Percentiles rank a stretch among this genome's conserved stretches.
These are phyloP conservation scores for Salix udensis DNA, from an alignment of 345 rosid genomes.

Conservation along the genomic window DNA sequence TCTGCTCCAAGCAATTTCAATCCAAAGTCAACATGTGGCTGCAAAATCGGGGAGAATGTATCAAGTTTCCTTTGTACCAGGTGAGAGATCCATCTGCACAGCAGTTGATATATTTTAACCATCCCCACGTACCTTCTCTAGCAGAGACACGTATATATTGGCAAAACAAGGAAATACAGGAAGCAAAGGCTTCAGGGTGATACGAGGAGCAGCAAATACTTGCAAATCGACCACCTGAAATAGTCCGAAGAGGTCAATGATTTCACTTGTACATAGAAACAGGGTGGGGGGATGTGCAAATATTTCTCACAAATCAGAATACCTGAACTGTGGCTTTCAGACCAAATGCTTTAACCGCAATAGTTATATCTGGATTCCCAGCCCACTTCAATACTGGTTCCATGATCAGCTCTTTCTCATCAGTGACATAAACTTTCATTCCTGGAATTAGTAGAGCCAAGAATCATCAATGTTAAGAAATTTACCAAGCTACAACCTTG, in stretches of 20 bases:
- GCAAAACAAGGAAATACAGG: conserved; percentile 96
- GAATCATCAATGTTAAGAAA: not conserved
- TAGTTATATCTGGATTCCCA: conserved; percentile 28
- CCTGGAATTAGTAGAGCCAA: conserved; percentile 12
- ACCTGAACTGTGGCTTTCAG: conserved; percentile 34
- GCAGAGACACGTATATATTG: conserved; percentile 73
- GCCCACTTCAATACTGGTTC: conserved; percentile 32
- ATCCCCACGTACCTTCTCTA: conserved; percentile 66
- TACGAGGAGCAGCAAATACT: conserved; percentile 83
- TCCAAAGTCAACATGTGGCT: conserved; percentile 98
- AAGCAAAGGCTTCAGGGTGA: conserved; percentile 87
- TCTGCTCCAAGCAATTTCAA: conserved; percentile 89
- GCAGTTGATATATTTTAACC: not conserved
- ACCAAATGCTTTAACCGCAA: conserved; percentile 32
- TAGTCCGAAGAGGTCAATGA: not conserved
- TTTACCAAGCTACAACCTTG: not conserved
- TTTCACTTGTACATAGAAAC: not conserved
- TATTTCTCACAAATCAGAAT: not conserved
- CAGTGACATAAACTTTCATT: conserved; percentile 28
- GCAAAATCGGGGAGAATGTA: conserved; percentile 25
- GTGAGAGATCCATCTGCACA: not conserved
- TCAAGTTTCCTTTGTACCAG: not conserved
- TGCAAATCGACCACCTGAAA: conserved; percentile 84
- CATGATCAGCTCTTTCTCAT: conserved; percentile 32
- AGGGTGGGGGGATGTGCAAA: not conserved